Conservation (phyloP, 1,284 basidiomycete species). For the Ceratobasidium sp. region DNA sequence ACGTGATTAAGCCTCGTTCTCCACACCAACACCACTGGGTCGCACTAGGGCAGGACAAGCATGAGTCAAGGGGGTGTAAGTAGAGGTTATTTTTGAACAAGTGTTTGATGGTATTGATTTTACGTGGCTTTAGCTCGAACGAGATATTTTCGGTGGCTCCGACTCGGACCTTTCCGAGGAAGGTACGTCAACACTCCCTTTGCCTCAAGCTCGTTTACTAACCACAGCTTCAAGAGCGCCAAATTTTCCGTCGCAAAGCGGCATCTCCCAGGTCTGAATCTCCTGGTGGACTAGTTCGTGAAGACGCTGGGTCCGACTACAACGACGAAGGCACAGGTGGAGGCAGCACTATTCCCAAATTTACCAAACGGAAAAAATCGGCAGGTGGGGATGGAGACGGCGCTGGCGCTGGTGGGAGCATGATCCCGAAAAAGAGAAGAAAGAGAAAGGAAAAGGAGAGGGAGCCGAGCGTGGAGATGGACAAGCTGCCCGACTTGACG, state of each 20-base stretch:
- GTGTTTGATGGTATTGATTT: neutral
- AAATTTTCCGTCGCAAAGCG: constrained; percentile 48
- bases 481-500: constrained; percentile 56
- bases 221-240: constrained; percentile 39
- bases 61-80: constrained; percentile 31
- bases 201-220: neutral
- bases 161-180: constrained; percentile 80
- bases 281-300: neutral
- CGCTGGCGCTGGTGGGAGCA: constrained; percentile 53
- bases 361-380: constrained; percentile 58
- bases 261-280: constrained; percentile 56
- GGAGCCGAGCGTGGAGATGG: constrained; percentile 48
- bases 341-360: constrained; percentile 48
- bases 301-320: constrained; percentile 61
- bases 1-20: constrained; percentile 19
- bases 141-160: constrained; percentile 76
- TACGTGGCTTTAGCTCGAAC: constrained; percentile 38
- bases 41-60: neutral
- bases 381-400: constrained; percentile 50
- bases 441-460: constrained; percentile 59
- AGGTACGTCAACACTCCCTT: constrained; percentile 49
- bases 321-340: constrained; percentile 58
- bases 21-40: constrained; percentile 1
- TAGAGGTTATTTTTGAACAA: neutral
- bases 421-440: constrained; percentile 55